Base-by-base conservation (phyloP, 2,329 filamentous ascomycete species). In the Amesomyces nigricolor region DNA sequence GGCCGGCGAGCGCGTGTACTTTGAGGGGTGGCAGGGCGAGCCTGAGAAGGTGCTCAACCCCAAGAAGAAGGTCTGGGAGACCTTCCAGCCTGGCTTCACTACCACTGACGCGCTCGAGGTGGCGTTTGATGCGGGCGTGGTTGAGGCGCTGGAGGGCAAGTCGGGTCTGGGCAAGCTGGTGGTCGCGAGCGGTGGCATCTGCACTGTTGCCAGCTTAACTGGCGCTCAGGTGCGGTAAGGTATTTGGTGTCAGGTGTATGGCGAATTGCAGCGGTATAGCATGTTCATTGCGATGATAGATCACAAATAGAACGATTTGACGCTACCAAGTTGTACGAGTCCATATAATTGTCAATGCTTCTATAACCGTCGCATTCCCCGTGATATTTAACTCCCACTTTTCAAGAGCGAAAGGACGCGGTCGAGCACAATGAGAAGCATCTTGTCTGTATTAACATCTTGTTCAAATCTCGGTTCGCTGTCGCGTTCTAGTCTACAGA, bases 41-140 rank as follows among this genome's bases (percentile, higher is more conserved):
- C 91, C 94, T 0, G 94, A 99, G 80, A 87, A 86, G 60, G 83
- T 92, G 50, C 80, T 99, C 56, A 99, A 97, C 80, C 94, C 94
- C 56, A 99, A 99, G 86, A 99, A 97, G 85, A 97, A 97, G 85
- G 78, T 97, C 59, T 97, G 92, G 91, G 94, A 99, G 79, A 89
- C 81, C 9, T 89, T 96, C 74, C 92, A 97, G 79, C 91, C 91
- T 1, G 94, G 92, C 0, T 97, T 97, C 75, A 95, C 89, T 30
- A 99, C 92, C 7, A 95, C 87, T 1, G 86, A 87, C 7, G 73
- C 72, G 46, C 78, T 92, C 50, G 88, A 91, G 73, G 92, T 96
- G 37, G 91, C 81, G 0, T 99, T 97, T 69, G 88, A 97, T 66
- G 88, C 88, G 3, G 79, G 74, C 44, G 84, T 78, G 45, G 89